Conservation (phyloP, 1,284 basidiomycete genomes). For the Marasmius sp. region DNA sequence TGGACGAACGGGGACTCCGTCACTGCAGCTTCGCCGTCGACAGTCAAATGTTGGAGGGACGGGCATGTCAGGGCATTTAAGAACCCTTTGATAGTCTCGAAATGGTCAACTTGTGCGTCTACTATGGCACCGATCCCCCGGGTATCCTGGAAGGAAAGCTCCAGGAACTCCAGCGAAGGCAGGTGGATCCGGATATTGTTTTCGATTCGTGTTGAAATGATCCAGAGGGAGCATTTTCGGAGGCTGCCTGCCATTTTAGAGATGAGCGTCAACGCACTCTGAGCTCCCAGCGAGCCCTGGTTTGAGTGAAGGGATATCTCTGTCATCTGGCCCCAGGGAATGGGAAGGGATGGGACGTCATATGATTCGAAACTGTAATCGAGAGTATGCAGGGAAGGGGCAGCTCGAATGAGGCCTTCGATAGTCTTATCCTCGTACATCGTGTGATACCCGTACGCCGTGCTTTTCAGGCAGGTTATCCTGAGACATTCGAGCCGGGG, state of each 20-base stretch:
- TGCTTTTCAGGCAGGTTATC: neutral
- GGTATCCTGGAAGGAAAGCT: neutral
- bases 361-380: neutral
- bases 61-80: neutral
- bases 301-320: neutral
- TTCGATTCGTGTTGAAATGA: neutral
- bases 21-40: neutral
- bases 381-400: neutral
- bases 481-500: neutral
- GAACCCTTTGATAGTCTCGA: neutral
- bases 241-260: neutral
- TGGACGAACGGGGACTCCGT: neutral
- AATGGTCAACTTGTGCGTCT: neutral
- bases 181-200: neutral
- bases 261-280: neutral
- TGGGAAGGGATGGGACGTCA: neutral
- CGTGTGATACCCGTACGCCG: too few relatives aligned
- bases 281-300: neutral
- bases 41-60: neutral
- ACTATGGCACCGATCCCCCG: neutral
- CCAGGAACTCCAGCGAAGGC: neutral
- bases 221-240: neutral
- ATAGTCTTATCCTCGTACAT: neutral
- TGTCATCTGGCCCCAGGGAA: neutral
- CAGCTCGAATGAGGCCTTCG: neutral